Evolutionary conservation across 768 basidiomycete genomes (phyloP).

Genomic region (Candolleomyces aberdarensis): DNA sequence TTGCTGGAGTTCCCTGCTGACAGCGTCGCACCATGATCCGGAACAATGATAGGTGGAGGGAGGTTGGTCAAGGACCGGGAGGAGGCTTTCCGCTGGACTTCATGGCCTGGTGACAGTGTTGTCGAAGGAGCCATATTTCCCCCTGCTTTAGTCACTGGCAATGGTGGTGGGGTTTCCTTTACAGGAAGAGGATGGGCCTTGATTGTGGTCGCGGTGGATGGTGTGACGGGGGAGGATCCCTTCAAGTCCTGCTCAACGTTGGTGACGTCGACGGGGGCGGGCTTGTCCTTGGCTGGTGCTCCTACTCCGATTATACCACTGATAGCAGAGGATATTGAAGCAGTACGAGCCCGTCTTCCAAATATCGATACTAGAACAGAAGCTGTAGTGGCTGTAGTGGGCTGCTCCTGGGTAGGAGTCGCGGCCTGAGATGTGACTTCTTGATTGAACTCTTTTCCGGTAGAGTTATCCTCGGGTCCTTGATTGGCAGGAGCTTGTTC

Average conservation of each 20-base stretch:
- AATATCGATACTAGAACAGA: constrained; percentile 2
- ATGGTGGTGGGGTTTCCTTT: neutral
- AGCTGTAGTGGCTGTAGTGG: neutral
- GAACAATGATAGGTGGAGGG: constrained; percentile 11
- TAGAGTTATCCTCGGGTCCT: neutral
- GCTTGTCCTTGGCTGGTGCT: too few relatives aligned
- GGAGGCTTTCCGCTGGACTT: constrained; percentile 15
- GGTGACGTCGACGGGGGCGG: too few relatives aligned
- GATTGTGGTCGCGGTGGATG: constrained; percentile 10
- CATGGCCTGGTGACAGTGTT: neutral
- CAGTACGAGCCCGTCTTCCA: constrained; percentile 1
- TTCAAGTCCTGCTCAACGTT: neutral
- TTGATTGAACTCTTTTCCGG: neutral
- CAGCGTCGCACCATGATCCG: constrained; percentile 5
- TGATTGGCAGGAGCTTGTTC: neutral
- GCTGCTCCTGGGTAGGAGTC: constrained; percentile 4
- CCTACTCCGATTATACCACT: constrained; percentile 3
- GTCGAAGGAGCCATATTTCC: neutral
- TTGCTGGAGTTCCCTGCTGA: constrained; percentile 7
- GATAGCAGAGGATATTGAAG: constrained; percentile 8
- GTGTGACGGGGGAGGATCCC: constrained; percentile 2
- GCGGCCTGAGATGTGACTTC: neutral
- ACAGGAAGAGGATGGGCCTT: neutral
- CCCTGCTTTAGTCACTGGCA: neutral
- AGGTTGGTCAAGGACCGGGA: constrained; percentile 18